These are phyloP conservation scores for Cyberlindnera galapagoensis DNA, from an alignment of 805 yeast species.

Conservation along the genomic window DNA sequence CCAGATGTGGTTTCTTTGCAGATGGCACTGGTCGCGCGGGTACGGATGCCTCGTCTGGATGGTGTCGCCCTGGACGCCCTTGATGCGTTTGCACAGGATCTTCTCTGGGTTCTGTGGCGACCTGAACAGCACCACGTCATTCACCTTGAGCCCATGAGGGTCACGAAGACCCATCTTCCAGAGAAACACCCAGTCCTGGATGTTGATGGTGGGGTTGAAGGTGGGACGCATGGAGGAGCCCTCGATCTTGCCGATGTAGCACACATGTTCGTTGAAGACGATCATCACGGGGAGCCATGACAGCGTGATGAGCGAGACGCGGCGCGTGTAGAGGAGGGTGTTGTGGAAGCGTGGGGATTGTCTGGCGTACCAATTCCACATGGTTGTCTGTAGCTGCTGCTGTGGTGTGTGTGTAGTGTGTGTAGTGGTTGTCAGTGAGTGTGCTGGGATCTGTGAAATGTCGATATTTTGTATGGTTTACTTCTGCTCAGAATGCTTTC, in stretches of 20 bases:
- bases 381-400: no score
- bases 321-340: conserved; percentile 24
- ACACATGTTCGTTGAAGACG: conserved; percentile 62
- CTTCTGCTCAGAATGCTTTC: no score
- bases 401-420: no score
- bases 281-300: conserved; percentile 80
- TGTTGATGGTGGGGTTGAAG: conserved; percentile 56
- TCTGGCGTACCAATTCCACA: conserved; percentile 5
- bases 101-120: conserved; percentile 78
- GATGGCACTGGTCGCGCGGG: conserved; percentile 50
- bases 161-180: conserved; percentile 54
- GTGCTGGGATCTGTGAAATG: no score
- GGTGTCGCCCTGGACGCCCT: conserved; percentile 68
- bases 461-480: no score
- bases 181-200: conserved; percentile 57
- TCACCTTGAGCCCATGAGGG: conserved; percentile 40
- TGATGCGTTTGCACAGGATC: conserved; percentile 72
- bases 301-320: conserved; percentile 31
- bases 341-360: conserved; percentile 8
- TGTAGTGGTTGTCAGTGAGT: no score
- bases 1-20: conserved; percentile 86
- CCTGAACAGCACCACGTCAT: conserved; percentile 72
- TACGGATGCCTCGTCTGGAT: conserved; percentile 59
- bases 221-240: conserved; percentile 91
- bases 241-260: conserved; percentile 64